Evolutionary conservation across 768 basidiomycete genomes (phyloP).

Genomic region (Filobasidium floriforme): DNA sequence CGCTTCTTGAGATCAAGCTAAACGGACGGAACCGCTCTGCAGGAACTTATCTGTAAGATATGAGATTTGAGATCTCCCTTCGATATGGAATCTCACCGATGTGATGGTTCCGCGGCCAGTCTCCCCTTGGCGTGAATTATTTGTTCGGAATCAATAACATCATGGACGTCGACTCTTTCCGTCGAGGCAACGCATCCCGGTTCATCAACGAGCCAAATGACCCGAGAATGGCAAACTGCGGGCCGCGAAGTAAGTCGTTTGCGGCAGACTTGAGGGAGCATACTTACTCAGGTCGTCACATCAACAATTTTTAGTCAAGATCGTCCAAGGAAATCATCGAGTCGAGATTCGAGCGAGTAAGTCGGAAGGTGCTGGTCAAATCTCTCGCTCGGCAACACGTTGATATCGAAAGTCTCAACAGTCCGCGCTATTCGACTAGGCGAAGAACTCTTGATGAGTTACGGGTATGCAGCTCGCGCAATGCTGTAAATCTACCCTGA

Average conservation of each 20-base stretch:
- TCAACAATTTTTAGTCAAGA: background rate
- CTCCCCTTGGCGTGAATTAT: background rate
- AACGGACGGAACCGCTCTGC: too few relatives aligned
- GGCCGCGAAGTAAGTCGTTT: background rate
- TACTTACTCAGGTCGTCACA: too few relatives aligned
- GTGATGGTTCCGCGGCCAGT: background rate
- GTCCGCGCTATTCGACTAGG: background rate
- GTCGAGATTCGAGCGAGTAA: constrained; percentile 3
- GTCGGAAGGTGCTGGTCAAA: background rate
- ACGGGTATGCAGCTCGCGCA: background rate
- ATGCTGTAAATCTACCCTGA: background rate
- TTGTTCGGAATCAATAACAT: background rate
- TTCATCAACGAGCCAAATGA: background rate
- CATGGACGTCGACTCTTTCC: background rate
- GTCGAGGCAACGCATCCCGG: background rate
- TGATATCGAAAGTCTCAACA: background rate
- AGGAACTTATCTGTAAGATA: too few relatives aligned
- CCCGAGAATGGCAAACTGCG: background rate
- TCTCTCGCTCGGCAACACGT: too few relatives aligned
- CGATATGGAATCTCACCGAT: background rate
- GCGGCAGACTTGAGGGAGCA: too few relatives aligned
- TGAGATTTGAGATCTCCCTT: background rate
- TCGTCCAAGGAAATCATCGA: background rate
- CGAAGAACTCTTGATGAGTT: background rate
- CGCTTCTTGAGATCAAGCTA: background rate